These are phyloP conservation scores for Leishmania guyanensis DNA, from an alignment of 208 protist genomes.

Conservation along the genomic window DNA sequence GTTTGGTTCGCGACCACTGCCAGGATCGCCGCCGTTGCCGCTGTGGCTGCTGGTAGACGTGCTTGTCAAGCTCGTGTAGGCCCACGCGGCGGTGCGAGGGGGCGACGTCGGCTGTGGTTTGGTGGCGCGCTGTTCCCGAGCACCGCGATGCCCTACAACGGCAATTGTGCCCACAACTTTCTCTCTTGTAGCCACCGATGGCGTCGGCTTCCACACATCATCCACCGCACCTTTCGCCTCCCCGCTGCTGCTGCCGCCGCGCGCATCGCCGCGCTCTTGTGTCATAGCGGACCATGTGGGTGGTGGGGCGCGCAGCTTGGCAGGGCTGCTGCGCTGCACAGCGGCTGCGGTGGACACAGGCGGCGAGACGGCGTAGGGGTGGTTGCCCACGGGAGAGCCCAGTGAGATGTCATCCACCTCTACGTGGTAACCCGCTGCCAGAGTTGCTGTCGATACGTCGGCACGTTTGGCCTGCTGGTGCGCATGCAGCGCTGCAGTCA, in stretches of 20 bases:
- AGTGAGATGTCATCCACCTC: not conserved
- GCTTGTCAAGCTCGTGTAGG: constrained; percentile 20
- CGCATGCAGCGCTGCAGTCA: constrained; percentile 14
- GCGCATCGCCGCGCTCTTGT: not conserved
- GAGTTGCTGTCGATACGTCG: not conserved
- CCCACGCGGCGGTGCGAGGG: constrained; percentile 5
- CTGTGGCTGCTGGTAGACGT: constrained; percentile 25
- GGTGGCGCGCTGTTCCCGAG: not conserved
- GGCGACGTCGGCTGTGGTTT: not conserved
- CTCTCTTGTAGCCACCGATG: not conserved
- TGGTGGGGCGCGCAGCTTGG: not conserved
- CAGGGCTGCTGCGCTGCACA: not conserved
- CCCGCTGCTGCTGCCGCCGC: not conserved
- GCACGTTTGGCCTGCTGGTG: constrained; percentile 1
- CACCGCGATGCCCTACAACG: not conserved
- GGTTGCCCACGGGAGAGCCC: constrained; percentile 9
- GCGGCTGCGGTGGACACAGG: not conserved
- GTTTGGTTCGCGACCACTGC: not conserved
- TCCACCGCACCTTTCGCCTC: not conserved
- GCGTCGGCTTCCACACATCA: not conserved
- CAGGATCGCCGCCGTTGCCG: not conserved
- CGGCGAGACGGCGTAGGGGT: constrained; percentile 12
- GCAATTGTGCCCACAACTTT: not conserved
- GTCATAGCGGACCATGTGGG: not conserved
- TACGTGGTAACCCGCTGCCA: not conserved